phyloP scores from a whole-genome alignment of 305 asterid species.

The Stenogyne calaminthoides region DNA sequence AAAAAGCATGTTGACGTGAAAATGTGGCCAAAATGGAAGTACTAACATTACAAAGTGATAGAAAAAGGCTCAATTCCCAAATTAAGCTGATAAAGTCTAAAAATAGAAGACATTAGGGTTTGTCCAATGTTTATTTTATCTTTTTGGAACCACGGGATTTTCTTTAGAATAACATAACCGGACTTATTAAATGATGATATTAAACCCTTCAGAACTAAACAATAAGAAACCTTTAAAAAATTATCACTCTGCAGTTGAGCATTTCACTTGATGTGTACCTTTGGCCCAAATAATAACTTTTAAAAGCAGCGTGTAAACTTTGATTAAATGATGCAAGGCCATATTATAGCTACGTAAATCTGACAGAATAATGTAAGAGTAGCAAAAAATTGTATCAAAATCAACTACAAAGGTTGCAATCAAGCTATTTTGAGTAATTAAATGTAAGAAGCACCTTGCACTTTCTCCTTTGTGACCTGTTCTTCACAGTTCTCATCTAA shows the following conservation, averaged over 20 bases:
- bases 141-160: background rate
- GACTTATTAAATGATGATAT: background rate
- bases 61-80: background rate
- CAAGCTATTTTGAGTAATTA: background rate
- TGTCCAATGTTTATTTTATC: background rate
- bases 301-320: slow-evolving; percentile 76
- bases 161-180: slow-evolving; percentile 1
- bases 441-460: slow-evolving; percentile 50
- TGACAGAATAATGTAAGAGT: slow-evolving; percentile 23
- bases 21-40: background rate
- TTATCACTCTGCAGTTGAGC: background rate
- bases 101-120: slow-evolving; percentile 1
- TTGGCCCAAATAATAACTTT: slow-evolving; percentile 88
- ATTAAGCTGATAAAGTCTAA: background rate
- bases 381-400: slow-evolving; percentile 17
- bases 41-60: slow-evolving; percentile 6
- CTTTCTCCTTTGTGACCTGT: slow-evolving; percentile 41
- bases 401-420: slow-evolving; percentile 23
- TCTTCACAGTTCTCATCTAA: slow-evolving; percentile 30
- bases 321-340: slow-evolving; percentile 47
- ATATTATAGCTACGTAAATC: slow-evolving; percentile 35
- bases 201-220: slow-evolving; percentile 16
- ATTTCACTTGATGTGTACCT: slow-evolving; percentile 50
- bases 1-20: slow-evolving; percentile 9
- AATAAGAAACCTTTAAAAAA: background rate